A percentile compares a stretch with the other conserved stretches of the same genome.
Evolutionary conservation across 352 stramenopile species (phyloP).

Genomic region (Phytophthora megakarya): DNA sequence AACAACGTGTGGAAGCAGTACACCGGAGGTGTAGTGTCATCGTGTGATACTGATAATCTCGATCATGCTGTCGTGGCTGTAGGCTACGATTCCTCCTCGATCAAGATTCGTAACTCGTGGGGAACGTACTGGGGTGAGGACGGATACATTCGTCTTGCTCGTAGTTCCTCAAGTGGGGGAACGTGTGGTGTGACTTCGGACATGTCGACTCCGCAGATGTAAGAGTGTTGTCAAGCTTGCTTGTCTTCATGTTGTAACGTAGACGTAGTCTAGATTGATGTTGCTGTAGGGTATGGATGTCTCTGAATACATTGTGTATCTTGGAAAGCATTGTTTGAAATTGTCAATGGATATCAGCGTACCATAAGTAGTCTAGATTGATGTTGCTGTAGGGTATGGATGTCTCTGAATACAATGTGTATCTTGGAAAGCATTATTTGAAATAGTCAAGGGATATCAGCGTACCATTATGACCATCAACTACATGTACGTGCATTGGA

Average conservation of each 20-base stretch:
- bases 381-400: constrained; percentile 7
- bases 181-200: constrained; percentile 54
- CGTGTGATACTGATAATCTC: constrained; percentile 79
- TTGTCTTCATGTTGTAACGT: constrained; percentile 5
- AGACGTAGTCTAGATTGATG: constrained; percentile 6
- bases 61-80: constrained; percentile 98
- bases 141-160: constrained; percentile 93
- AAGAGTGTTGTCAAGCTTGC: constrained; percentile 2
- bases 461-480: not conserved
- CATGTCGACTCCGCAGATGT: constrained; percentile 52
- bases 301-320: constrained; percentile 4
- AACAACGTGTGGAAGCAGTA: constrained; percentile 98
- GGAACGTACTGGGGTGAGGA: constrained; percentile 87
- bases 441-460: not conserved
- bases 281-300: constrained; percentile 6
- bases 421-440: constrained; percentile 9
- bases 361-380: constrained; percentile 6
- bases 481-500: not conserved
- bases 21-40: constrained; percentile 89
- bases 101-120: constrained; percentile 99
- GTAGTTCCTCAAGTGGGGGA: constrained; percentile 52
- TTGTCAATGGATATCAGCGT: not conserved
- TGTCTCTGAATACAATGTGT: constrained; percentile 7
- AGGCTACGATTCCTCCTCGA: constrained; percentile 91
- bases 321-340: constrained; percentile 6